Percentiles rank a stretch among this genome's conserved stretches.
phyloP scores from a whole-genome alignment of 257 asterid genomes.

The Linderniella brevidens region DNA sequence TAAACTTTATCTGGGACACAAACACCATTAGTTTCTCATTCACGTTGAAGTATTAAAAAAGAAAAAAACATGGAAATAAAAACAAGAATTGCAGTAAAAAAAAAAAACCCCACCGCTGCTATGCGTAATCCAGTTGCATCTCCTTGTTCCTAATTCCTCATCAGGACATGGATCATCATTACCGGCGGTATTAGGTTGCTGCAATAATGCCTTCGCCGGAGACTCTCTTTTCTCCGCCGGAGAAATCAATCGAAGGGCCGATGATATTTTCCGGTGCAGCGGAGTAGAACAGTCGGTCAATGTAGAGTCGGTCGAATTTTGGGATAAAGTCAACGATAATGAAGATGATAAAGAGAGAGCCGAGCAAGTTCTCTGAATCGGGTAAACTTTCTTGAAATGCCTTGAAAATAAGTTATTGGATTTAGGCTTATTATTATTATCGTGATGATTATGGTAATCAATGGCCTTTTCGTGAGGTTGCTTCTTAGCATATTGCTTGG shows the following conservation, averaged over 20 bases:
- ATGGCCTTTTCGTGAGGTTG: too few species aligned
- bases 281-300: not conserved
- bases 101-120: not conserved
- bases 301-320: not conserved
- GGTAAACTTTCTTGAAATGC: too few species aligned
- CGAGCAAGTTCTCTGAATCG: not conserved
- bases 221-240: not conserved
- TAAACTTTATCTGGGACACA: conserved; percentile 50
- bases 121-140: not conserved
- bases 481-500: too few species aligned
- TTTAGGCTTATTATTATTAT: too few species aligned
- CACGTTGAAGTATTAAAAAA: too few species aligned
- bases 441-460: too few species aligned
- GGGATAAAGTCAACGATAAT: not conserved
- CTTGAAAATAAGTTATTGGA: too few species aligned
- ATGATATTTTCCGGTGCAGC: not conserved
- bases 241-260: conserved; percentile 1
- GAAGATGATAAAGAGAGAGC: conserved; percentile 1
- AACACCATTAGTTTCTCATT: not conserved
- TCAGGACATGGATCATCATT: not conserved
- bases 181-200: too few species aligned
- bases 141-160: not conserved
- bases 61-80: not conserved
- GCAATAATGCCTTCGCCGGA: not conserved
- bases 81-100: not conserved